Conservation (phyloP, 2,329 filamentous ascomycete genomes). For the Gaeumannomyces sp. region DNA sequence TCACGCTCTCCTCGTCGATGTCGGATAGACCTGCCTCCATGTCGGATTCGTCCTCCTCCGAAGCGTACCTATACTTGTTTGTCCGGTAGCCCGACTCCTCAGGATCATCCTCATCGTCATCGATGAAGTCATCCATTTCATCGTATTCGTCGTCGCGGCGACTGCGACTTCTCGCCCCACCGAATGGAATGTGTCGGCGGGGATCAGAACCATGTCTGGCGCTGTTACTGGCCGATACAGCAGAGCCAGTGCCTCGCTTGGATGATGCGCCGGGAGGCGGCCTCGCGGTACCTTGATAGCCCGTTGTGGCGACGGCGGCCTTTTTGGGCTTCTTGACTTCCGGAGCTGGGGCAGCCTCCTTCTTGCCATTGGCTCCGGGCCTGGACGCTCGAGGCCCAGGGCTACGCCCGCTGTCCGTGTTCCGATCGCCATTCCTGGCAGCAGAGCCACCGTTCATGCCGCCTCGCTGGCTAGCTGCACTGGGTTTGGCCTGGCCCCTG, state of each 20-base stretch:
- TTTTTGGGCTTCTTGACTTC: conserved; percentile 57
- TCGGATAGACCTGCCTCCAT: conserved; percentile 74
- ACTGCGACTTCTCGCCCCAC: conserved; percentile 18
- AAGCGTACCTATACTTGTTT: conserved; percentile 33
- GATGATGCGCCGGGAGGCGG: conserved; percentile 40
- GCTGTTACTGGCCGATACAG: conserved; percentile 4
- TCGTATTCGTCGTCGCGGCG: conserved; percentile 55
- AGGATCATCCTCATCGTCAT: conserved; percentile 52
- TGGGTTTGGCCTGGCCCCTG: background rate
- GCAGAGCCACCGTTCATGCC: background rate
- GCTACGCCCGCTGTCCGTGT: background rate
- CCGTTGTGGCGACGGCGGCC: conserved; percentile 54
- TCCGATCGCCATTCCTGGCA: too few relatives aligned
- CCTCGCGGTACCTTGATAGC: conserved; percentile 59
- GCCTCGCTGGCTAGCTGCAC: background rate
- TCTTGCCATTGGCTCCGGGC: conserved; percentile 17
- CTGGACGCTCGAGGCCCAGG: conserved; percentile 1
- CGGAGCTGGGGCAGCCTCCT: conserved; percentile 23
- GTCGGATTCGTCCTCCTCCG: conserved; percentile 62
- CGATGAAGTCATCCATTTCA: conserved; percentile 54
- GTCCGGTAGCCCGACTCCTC: conserved; percentile 27
- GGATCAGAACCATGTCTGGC: background rate
- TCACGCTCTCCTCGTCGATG: conserved; percentile 61
- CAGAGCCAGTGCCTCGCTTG: conserved; percentile 29
- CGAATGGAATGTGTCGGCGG: conserved; percentile 13